A percentile compares a stretch with the other conserved stretches of the same genome.
Conservation (phyloP, 208 protist species). For the Crithidia fasciculata region DNA sequence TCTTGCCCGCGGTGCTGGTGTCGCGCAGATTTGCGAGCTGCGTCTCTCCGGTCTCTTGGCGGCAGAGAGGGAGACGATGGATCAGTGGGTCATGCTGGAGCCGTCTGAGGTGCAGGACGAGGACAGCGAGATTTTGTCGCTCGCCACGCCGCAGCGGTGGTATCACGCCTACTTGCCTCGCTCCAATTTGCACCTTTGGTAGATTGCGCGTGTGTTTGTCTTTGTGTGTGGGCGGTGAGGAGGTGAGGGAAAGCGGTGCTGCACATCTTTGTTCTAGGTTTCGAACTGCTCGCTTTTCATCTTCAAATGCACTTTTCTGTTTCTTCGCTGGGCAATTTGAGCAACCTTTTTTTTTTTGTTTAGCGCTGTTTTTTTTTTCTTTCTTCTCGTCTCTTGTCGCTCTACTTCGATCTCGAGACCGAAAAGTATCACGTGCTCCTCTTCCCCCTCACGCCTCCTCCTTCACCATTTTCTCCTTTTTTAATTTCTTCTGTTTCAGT, state of each 20-base stretch:
- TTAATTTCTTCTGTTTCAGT: not conserved
- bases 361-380: too few species aligned
- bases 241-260: not conserved
- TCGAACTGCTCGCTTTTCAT: too few species aligned
- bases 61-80: conserved; percentile 38
- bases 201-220: not conserved
- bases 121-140: conserved; percentile 15
- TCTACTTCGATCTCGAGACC: too few species aligned
- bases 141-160: conserved; percentile 29
- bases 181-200: conserved; percentile 12
- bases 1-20: conserved; percentile 20
- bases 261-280: not conserved
- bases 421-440: too few species aligned
- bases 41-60: conserved; percentile 32
- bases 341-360: too few species aligned
- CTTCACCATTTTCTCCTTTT: not conserved
- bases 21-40: conserved; percentile 35
- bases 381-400: too few species aligned
- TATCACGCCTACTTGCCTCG: conserved; percentile 33
- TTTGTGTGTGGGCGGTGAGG: not conserved
- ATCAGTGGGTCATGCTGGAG: conserved; percentile 67
- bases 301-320: too few species aligned
- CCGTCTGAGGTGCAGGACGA: conserved; percentile 28
- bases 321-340: too few species aligned
- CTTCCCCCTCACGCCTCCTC: not conserved